Percentiles rank a stretch among this genome's conserved stretches.
These are phyloP conservation scores for Sporothrix variecibatus DNA, from an alignment of 2,329 filamentous ascomycete species.

Conservation along the genomic window DNA sequence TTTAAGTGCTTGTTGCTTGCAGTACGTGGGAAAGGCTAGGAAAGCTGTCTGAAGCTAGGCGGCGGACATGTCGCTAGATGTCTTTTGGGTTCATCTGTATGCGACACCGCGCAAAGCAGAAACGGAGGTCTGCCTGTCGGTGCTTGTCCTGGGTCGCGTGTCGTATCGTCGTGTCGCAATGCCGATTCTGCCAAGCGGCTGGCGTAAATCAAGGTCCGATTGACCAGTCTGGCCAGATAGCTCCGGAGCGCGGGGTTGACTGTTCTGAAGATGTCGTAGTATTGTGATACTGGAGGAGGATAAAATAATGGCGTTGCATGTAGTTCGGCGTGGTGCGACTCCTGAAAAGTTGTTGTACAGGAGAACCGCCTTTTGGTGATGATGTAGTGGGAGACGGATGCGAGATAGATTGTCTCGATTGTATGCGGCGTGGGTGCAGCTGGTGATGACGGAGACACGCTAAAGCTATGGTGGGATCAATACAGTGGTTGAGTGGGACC, in stretches of 20 bases:
- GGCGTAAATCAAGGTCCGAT: neutral
- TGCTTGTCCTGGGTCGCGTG: neutral
- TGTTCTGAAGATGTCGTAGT: neutral
- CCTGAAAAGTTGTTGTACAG: neutral
- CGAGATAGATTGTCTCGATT: neutral
- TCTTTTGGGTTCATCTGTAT: neutral
- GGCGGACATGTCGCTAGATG: neutral
- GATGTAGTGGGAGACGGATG: neutral
- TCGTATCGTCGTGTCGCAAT: neutral
- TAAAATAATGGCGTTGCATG: neutral
- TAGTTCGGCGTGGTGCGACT: neutral
- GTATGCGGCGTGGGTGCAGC: neutral
- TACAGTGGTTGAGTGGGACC: neutral
- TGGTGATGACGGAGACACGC: neutral
- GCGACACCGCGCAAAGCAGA: neutral
- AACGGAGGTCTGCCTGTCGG: neutral
- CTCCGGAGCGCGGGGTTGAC: neutral
- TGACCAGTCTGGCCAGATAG: neutral
- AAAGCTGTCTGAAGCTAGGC: neutral
- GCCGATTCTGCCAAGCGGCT: neutral
- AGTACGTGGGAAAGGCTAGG: neutral
- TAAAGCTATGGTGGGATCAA: neutral
- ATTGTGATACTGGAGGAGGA: neutral
- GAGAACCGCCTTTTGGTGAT: neutral
- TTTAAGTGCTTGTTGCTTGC: neutral